These are phyloP conservation scores for Diplosphaera chodatii DNA, from an alignment of 139 green algal species.

Conservation along the genomic window DNA sequence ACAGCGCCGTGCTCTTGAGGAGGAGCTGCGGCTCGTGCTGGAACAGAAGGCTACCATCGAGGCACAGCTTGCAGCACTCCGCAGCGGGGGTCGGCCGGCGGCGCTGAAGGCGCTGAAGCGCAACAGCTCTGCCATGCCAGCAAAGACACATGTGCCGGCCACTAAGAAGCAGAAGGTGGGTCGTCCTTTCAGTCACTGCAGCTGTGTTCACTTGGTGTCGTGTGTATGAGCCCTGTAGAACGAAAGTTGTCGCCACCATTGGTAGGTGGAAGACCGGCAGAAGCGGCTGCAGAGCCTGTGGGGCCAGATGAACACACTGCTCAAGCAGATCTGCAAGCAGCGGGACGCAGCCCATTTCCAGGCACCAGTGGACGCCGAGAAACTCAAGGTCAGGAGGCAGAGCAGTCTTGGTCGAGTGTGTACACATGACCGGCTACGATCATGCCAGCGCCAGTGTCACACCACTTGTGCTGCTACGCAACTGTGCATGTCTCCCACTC, in stretches of 20 bases:
- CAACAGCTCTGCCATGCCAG: background rate
- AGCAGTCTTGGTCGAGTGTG: no score
- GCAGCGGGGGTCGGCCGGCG: background rate
- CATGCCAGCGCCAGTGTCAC: no score
- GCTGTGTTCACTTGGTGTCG: no score
- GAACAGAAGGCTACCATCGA: slow-evolving; percentile 8
- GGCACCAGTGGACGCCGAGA: slow-evolving; percentile 33
- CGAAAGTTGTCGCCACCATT: no score
- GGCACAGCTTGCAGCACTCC: background rate
- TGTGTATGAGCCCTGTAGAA: no score
- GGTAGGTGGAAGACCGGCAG: background rate
- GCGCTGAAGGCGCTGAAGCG: background rate
- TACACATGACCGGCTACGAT: no score
- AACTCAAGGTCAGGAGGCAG: slow-evolving; percentile 8
- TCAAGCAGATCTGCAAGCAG: slow-evolving; percentile 1
- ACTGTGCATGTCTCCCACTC: no score
- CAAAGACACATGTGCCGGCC: background rate
- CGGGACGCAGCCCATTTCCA: slow-evolving; percentile 16
- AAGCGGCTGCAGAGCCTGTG: slow-evolving; percentile 6
- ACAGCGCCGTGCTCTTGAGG: slow-evolving; percentile 1
- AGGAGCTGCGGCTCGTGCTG: slow-evolving; percentile 1
- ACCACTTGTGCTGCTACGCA: no score
- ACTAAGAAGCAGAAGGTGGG: background rate
- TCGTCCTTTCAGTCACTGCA: no score
- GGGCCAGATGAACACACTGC: slow-evolving; percentile 5